These are phyloP conservation scores for Arctostaphylos glauca DNA, from an alignment of 148 eudicot genomes.

Conservation along the genomic window DNA sequence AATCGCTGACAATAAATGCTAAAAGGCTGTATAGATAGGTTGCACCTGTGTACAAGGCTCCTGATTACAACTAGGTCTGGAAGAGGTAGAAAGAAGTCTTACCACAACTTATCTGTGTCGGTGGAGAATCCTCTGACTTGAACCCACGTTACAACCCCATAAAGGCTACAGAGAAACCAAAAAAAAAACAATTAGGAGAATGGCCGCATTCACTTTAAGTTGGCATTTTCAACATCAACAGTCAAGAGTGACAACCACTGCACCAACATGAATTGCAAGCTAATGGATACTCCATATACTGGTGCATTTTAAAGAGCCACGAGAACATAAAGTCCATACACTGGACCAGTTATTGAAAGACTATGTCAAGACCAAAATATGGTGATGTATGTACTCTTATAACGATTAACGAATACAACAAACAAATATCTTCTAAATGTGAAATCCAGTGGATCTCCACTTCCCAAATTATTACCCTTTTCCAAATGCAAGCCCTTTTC, in stretches of 20 bases:
- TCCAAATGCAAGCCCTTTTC: neutral
- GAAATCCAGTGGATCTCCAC: neutral
- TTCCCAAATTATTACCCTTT: neutral
- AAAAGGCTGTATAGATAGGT: neutral
- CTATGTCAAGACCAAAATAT: neutral
- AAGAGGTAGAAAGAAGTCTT: neutral
- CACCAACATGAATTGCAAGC: neutral
- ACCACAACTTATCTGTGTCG: neutral
- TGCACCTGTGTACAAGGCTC: neutral
- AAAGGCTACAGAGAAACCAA: neutral
- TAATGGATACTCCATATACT: neutral
- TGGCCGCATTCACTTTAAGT: neutral
- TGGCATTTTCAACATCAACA: neutral
- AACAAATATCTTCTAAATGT: neutral
- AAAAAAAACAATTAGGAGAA: neutral
- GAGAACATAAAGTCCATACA: neutral
- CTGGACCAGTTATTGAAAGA: neutral
- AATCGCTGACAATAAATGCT: neutral
- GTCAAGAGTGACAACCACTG: neutral
- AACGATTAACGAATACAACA: neutral
- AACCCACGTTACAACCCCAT: neutral
- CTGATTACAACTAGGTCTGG: neutral
- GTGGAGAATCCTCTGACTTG: neutral
- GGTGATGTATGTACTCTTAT: neutral
- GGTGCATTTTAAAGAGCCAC: neutral